Conservation (phyloP, 345 rosid genomes). For the Isatis tinctoria region DNA sequence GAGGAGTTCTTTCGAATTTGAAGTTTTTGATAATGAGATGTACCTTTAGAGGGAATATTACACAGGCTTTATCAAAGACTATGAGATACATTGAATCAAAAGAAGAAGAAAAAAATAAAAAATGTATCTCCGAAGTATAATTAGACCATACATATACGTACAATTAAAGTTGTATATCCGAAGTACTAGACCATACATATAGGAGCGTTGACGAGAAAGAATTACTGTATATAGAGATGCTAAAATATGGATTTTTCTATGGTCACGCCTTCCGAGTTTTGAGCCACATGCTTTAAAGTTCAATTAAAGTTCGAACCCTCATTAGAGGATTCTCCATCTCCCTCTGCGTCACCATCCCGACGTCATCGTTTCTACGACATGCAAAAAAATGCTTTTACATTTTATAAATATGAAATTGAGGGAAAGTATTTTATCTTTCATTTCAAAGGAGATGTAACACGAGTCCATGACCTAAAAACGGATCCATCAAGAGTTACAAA, state of each 20-base stretch:
- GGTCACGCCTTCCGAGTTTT: constrained; percentile 6
- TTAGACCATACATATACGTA: background rate
- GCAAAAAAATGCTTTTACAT: background rate
- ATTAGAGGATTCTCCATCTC: constrained; percentile 15
- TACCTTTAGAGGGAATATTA: constrained; percentile 6
- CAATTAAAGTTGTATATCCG: constrained; percentile 3
- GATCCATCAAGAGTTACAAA: constrained; percentile 3
- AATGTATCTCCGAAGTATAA: constrained; percentile 1
- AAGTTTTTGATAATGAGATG: background rate
- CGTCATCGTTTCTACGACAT: constrained; percentile 16
- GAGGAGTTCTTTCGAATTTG: background rate
- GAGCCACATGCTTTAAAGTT: constrained; percentile 23
- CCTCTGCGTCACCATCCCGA: constrained; percentile 18
- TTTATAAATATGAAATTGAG: background rate
- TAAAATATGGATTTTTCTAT: background rate
- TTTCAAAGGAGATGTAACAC: constrained; percentile 4
- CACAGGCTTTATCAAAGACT: background rate
- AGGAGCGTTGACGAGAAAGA: background rate
- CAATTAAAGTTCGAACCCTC: constrained; percentile 24
- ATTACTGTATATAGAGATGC: constrained; percentile 16
- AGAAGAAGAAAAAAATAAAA: background rate
- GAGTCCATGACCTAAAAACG: constrained; percentile 3
- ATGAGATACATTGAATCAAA: constrained; percentile 21
- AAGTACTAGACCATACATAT: background rate
- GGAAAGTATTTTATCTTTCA: background rate